phyloP scores from a whole-genome alignment of 805 yeast genomes.

The Sugiyamaella qingdaonensis region DNA sequence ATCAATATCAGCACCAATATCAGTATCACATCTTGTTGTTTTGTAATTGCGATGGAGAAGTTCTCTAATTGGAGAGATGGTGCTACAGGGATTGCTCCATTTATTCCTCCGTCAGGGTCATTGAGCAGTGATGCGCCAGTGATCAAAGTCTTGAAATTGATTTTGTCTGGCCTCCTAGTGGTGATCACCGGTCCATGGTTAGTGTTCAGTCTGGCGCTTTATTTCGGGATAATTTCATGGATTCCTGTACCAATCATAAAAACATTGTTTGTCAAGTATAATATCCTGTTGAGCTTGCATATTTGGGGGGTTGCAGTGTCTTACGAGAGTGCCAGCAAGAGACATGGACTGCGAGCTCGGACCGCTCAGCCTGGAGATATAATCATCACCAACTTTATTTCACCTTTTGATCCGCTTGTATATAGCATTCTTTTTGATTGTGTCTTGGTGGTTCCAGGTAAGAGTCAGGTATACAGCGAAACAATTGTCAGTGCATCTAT shows the following conservation, averaged over 20 bases:
- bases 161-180: not conserved
- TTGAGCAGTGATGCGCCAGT: not conserved
- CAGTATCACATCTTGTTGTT: not conserved
- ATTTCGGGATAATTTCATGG: constrained; percentile 12
- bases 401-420: constrained; percentile 54
- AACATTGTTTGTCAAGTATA: constrained; percentile 4
- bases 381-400: constrained; percentile 51
- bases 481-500: constrained; percentile 15
- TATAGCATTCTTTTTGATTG: constrained; percentile 26
- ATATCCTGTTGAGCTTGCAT: constrained; percentile 3
- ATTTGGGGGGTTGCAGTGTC: constrained; percentile 6
- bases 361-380: constrained; percentile 46
- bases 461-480: constrained; percentile 10
- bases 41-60: constrained; percentile 58
- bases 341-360: not conserved
- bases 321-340: constrained; percentile 2
- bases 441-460: constrained; percentile 37
- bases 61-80: constrained; percentile 82
- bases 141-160: not conserved
- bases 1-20: too few species aligned
- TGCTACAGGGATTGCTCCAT: constrained; percentile 92
- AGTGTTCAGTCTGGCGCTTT: constrained; percentile 5
- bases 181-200: constrained; percentile 16
- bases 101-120: constrained; percentile 48
- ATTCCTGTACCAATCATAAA: constrained; percentile 7